A percentile compares a stretch with the other conserved stretches of the same genome.
These are phyloP conservation scores for Penicillium robsamsonii DNA, from an alignment of 495 filamentous ascomycete genomes.

Conservation along the genomic window DNA sequence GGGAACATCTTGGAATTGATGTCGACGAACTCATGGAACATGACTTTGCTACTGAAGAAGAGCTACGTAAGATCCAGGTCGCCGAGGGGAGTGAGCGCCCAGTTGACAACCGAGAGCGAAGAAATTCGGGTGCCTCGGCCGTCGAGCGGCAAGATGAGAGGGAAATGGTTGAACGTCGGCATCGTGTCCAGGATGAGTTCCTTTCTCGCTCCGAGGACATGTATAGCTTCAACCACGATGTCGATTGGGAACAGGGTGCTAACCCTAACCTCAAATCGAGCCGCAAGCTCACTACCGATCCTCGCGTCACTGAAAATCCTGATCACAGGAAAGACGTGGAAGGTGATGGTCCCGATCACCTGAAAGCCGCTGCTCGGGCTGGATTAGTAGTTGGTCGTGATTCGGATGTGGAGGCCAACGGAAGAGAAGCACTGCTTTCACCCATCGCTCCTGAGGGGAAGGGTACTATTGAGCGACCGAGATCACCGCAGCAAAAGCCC, in stretches of 20 bases:
- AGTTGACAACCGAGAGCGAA: slow-evolving; percentile 23
- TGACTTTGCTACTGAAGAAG: slow-evolving; percentile 55
- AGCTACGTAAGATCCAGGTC: slow-evolving; percentile 42
- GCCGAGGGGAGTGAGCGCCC: slow-evolving; percentile 33
- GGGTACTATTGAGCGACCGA: slow-evolving; percentile 52
- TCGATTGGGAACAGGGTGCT: slow-evolving; percentile 63
- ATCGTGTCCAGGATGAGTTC: slow-evolving; percentile 60
- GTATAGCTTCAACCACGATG: slow-evolving; percentile 83
- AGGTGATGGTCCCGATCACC: slow-evolving; percentile 70
- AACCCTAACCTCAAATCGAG: slow-evolving; percentile 60
- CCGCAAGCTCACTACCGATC: slow-evolving; percentile 60
- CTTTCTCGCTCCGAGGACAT: slow-evolving; percentile 59
- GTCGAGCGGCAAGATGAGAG: slow-evolving; percentile 49
- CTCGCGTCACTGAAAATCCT: slow-evolving; percentile 59
- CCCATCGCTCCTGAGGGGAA: slow-evolving; percentile 60
- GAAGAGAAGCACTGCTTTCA: slow-evolving; percentile 63
- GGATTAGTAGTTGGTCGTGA: slow-evolving; percentile 63
- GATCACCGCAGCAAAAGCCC: slow-evolving; percentile 27
- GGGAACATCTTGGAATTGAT: slow-evolving; percentile 93
- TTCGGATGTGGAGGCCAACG: slow-evolving; percentile 57
- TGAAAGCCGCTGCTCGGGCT: slow-evolving; percentile 55
- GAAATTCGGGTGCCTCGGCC: slow-evolving; percentile 36
- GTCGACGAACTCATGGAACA: slow-evolving; percentile 88
- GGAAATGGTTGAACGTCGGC: slow-evolving; percentile 54
- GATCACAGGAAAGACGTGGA: slow-evolving; percentile 72